These are phyloP conservation scores for Calonectria pauciramosa DNA, from an alignment of 2,329 filamentous ascomycete genomes.

Conservation along the genomic window DNA sequence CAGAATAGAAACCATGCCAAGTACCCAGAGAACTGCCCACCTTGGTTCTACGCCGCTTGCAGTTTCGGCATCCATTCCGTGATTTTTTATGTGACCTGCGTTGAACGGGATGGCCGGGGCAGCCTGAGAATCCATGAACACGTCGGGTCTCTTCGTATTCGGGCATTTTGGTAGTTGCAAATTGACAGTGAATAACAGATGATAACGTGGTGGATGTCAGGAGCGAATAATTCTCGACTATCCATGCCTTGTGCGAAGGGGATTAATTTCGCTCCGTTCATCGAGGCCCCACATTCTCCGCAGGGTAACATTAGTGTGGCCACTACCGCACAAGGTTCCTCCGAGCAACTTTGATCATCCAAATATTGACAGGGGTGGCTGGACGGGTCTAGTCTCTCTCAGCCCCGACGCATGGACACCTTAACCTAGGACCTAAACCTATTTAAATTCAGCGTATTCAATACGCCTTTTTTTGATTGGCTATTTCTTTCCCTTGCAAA, in stretches of 20 bases:
- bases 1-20: neutral
- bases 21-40: neutral
- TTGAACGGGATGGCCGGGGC: slow-evolving; percentile 2
- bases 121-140: slow-evolving; percentile 1
- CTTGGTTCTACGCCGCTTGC: slow-evolving; percentile 13
- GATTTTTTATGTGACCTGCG: slow-evolving; percentile 20
- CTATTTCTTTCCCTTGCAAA: neutral
- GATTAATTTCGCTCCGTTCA: neutral
- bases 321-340: too few relatives aligned
- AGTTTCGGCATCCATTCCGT: slow-evolving; percentile 15
- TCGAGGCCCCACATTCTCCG: neutral
- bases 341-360: too few relatives aligned
- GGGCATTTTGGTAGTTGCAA: neutral
- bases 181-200: neutral
- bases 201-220: neutral
- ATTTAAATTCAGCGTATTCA: neutral
- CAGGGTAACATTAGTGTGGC: too few relatives aligned
- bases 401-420: too few relatives aligned
- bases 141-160: neutral
- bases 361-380: too few relatives aligned
- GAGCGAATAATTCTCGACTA: neutral
- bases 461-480: neutral
- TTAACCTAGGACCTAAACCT: too few relatives aligned
- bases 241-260: too few relatives aligned
- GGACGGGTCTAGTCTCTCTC: neutral